Evolutionary conservation across 1,284 basidiomycete genomes (phyloP).

Genomic region (Ustilago hordei): DNA sequence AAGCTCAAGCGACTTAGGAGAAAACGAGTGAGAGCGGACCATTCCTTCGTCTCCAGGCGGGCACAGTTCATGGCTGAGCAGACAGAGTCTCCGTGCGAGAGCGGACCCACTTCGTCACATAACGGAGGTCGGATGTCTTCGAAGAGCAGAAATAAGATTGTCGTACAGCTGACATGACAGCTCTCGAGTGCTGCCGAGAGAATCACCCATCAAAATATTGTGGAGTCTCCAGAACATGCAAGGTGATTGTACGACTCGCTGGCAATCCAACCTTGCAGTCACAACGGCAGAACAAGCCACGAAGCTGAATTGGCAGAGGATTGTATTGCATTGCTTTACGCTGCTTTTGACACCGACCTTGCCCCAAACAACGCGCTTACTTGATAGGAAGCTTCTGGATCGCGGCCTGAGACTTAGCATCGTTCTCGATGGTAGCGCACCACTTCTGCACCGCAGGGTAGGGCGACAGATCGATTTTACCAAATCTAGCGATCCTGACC

Average conservation of each 20-base stretch:
- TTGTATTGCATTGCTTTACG: not conserved
- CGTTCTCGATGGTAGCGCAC: slow-evolving; percentile 48
- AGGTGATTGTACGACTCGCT: no score
- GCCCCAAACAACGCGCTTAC: slow-evolving; percentile 1
- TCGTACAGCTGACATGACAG: no score
- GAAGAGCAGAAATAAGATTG: not conserved
- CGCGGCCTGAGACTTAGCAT: slow-evolving; percentile 49
- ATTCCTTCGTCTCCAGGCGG: no score
- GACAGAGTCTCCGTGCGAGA: not conserved
- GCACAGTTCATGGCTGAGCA: no score
- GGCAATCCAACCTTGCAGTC: not conserved
- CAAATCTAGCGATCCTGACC: slow-evolving; percentile 50
- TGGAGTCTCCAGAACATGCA: no score
- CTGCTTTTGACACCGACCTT: not conserved
- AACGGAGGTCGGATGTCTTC: no score
- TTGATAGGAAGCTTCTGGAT: slow-evolving; percentile 50
- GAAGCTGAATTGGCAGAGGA: not conserved
- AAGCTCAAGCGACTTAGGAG: no score
- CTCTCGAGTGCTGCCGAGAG: not conserved
- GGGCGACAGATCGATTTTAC: slow-evolving; percentile 55
- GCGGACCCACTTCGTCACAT: not conserved
- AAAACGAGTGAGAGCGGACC: no score
- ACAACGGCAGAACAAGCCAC: not conserved
- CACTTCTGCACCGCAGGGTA: slow-evolving; percentile 58
- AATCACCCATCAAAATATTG: not conserved